Conservation (phyloP, 805 yeast genomes). For the Schwanniomyces polymorphus region DNA sequence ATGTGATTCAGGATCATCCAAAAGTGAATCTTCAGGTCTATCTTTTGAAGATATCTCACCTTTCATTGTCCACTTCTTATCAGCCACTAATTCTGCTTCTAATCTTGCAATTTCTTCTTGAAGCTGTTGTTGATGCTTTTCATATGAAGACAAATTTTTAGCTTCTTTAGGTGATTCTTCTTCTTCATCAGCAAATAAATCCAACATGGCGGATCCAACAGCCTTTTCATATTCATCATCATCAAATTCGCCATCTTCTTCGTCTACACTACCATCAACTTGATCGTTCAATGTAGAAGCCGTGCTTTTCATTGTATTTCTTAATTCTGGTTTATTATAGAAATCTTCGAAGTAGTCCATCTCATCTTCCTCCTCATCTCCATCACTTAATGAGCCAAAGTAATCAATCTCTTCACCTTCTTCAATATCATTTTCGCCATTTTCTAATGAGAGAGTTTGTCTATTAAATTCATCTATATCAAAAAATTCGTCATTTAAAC, state of each 20-base stretch:
- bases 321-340: conserved; percentile 48
- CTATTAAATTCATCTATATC: conserved; percentile 81
- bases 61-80: conserved; percentile 89
- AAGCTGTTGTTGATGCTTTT: conserved; percentile 76
- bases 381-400: conserved; percentile 30
- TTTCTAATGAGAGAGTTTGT: conserved; percentile 62
- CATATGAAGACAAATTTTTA: conserved; percentile 66
- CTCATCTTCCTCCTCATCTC: conserved; percentile 54
- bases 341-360: conserved; percentile 66
- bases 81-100: conserved; percentile 86
- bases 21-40: conserved; percentile 80
- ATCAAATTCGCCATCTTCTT: conserved; percentile 33
- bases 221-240: conserved; percentile 66
- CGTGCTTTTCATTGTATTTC: conserved; percentile 5
- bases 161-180: conserved; percentile 22
- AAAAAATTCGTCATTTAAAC: conserved; percentile 81
- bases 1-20: conserved; percentile 55
- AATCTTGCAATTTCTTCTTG: conserved; percentile 74
- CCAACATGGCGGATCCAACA: conserved; percentile 60
- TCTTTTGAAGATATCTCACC: conserved; percentile 86
- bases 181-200: conserved; percentile 51
- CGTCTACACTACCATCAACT: conserved; percentile 39
- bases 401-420: conserved; percentile 44
- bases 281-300: conserved; percentile 8
- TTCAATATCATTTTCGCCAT: conserved; percentile 26